These are phyloP conservation scores for Elaeis oleifera DNA, from an alignment of 202 grass and related monocot species.

Conservation along the genomic window DNA sequence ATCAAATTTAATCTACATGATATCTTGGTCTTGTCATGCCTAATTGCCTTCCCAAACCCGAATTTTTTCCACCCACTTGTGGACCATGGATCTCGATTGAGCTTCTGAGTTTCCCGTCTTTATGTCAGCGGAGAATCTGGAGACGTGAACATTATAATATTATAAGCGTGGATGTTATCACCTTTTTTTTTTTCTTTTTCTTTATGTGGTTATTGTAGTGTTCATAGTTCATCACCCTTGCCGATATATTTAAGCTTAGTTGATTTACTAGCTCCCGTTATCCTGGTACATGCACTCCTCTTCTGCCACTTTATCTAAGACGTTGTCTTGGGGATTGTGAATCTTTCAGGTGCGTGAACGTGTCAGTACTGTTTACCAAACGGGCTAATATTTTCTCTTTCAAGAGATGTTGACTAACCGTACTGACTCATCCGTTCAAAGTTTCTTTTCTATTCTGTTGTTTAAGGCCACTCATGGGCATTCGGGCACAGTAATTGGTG, in stretches of 20 bases:
- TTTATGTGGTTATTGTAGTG: no score
- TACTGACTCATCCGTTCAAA: slow-evolving; percentile 12
- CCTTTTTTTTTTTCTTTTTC: no score
- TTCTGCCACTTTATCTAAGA: slow-evolving; percentile 3
- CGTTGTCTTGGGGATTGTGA: slow-evolving; percentile 13
- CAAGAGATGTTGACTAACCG: slow-evolving; percentile 39
- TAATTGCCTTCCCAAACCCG: slow-evolving; percentile 7
- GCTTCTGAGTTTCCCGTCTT: slow-evolving; percentile 24
- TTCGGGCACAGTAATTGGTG: slow-evolving; percentile 16
- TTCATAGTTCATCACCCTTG: no score
- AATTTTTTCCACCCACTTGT: slow-evolving; percentile 11
- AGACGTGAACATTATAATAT: no score
- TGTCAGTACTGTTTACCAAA: slow-evolving; percentile 23
- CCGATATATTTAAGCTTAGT: no score
- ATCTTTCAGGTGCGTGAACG: neutral
- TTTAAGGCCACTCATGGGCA: no score
- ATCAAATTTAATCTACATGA: slow-evolving; percentile 8
- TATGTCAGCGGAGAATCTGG: neutral
- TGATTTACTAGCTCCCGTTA: no score
- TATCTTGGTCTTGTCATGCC: slow-evolving; percentile 12
- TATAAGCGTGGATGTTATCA: neutral
- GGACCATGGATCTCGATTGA: slow-evolving; percentile 9
- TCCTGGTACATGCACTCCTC: no score
- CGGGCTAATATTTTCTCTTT: slow-evolving; percentile 29
- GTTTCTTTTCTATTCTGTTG: no score